Evolutionary conservation across 1,284 basidiomycete genomes (phyloP).

Genomic region (Microbotryum lychnidis-dioicae): DNA sequence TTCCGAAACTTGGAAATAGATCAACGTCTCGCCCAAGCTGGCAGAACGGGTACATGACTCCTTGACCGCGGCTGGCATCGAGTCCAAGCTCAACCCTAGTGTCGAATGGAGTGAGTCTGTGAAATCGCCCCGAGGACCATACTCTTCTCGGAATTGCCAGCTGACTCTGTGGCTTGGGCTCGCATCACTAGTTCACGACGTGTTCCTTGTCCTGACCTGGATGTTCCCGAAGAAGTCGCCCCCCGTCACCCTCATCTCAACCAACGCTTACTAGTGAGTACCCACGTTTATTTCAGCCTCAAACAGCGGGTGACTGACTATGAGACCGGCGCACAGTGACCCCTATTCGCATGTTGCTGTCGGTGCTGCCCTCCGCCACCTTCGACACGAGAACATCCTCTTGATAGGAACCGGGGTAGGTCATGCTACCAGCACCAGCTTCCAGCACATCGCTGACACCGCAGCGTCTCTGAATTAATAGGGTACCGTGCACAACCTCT

Average conservation of each 20-base stretch:
- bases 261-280: slow-evolving; percentile 26
- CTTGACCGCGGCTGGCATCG: slow-evolving; percentile 25
- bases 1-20: not conserved
- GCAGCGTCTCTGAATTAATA: not conserved
- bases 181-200: slow-evolving; percentile 29
- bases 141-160: not conserved
- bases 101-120: slow-evolving; percentile 25
- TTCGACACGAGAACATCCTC: slow-evolving; percentile 28
- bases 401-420: slow-evolving; percentile 30
- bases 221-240: slow-evolving; percentile 32
- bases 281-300: not conserved
- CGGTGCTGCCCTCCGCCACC: slow-evolving; percentile 27
- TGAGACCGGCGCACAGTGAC: slow-evolving; percentile 2
- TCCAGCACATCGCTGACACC: not conserved
- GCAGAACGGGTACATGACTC: slow-evolving; percentile 20
- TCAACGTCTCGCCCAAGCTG: slow-evolving; percentile 26
- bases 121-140: too few species aligned
- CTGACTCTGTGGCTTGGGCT: not conserved
- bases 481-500: slow-evolving; percentile 34
- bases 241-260: slow-evolving; percentile 28
- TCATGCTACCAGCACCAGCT: too few species aligned
- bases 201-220: slow-evolving; percentile 32
- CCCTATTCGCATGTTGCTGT: slow-evolving; percentile 24
- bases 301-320: not conserved
- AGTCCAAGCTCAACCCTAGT: slow-evolving; percentile 26